These are phyloP conservation scores for Cnidoscolus chayamansa DNA, from an alignment of 441 rosid species.

Conservation along the genomic window DNA sequence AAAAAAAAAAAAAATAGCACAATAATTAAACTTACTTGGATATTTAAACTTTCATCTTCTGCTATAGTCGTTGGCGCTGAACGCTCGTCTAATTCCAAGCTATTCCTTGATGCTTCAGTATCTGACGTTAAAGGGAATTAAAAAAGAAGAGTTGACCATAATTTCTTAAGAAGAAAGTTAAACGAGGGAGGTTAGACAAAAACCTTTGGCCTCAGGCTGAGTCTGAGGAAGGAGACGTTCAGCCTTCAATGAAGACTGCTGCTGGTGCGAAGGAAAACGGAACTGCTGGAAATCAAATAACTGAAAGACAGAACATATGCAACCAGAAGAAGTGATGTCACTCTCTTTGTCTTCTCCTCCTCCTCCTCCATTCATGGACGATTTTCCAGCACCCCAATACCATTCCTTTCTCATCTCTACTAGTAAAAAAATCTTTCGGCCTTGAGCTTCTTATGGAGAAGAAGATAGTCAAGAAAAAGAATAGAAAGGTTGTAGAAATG, in stretches of 20 bases:
- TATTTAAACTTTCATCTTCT: conserved; percentile 40
- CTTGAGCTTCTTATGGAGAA: too few relatives aligned
- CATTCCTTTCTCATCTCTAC: conserved; percentile 56
- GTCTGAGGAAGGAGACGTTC: conserved; percentile 20
- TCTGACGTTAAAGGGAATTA: conserved; percentile 35
- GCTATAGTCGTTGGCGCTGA: conserved; percentile 33
- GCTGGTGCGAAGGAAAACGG: conserved; percentile 41
- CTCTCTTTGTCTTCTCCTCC: conserved; percentile 3
- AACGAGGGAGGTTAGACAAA: background rate
- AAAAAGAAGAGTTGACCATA: background rate
- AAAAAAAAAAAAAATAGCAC: conserved; percentile 11
- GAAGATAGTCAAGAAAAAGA: background rate
- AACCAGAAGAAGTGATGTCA: conserved; percentile 43
- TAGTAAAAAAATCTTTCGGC: too few relatives aligned
- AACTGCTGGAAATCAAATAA: conserved; percentile 65
- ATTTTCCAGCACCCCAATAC: conserved; percentile 39
- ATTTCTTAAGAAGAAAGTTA: background rate
- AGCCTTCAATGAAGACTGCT: conserved; percentile 26
- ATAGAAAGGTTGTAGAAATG: background rate
- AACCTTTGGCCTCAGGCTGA: conserved; percentile 48
- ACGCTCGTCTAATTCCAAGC: conserved; percentile 65
- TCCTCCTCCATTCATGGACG: conserved; percentile 26
- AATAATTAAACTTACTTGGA: conserved; percentile 42
- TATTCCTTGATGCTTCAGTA: conserved; percentile 72
- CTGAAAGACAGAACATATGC: conserved; percentile 74